A percentile compares a stretch with the other conserved stretches of the same genome.
phyloP scores from a whole-genome alignment of 257 asterid species.

The Sherardia arvensis region DNA sequence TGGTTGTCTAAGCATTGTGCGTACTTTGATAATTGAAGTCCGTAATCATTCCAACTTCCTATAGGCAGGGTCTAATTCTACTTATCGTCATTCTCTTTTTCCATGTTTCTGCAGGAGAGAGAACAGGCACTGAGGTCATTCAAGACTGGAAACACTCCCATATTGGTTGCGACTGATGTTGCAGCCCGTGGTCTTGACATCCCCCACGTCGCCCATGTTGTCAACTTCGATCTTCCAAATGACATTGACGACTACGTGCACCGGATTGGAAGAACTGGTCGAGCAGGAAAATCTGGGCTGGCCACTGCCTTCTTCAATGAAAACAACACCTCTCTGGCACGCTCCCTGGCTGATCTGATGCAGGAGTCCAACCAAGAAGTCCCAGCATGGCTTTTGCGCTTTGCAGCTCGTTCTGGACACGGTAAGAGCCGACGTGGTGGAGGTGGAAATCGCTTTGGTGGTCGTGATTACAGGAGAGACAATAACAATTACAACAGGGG shows the following conservation, averaged over 20 bases:
- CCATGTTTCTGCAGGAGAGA: conserved; percentile 50
- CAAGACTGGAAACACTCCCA: conserved; percentile 75
- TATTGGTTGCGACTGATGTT: conserved; percentile 87
- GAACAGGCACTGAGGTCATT: conserved; percentile 88
- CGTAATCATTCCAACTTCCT: too few relatives aligned
- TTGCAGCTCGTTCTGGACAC: conserved; percentile 50
- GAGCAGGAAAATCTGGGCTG: conserved; percentile 85
- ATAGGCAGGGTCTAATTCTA: too few relatives aligned
- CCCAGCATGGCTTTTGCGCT: conserved; percentile 87
- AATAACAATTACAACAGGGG: conserved; percentile 40
- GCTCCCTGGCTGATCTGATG: conserved; percentile 73
- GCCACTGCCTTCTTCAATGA: conserved; percentile 94
- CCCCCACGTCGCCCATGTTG: conserved; percentile 90
- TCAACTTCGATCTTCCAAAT: conserved; percentile 90
- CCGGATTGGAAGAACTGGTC: conserved; percentile 93
- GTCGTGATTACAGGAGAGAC: conserved; percentile 74
- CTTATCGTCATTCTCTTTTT: not conserved
- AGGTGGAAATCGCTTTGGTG: conserved; percentile 47
- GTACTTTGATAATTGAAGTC: not conserved
- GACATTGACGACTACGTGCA: conserved; percentile 92
- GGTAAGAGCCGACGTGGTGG: conserved; percentile 65
- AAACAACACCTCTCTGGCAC: conserved; percentile 62
- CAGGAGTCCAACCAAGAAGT: conserved; percentile 94
- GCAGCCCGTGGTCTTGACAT: conserved; percentile 99
- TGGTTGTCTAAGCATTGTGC: not conserved